Evolutionary conservation across 352 stramenopile genomes (phyloP), one percentile per base, ranked within the genome.

Genomic region (Pythium apleroticum): DNA sequence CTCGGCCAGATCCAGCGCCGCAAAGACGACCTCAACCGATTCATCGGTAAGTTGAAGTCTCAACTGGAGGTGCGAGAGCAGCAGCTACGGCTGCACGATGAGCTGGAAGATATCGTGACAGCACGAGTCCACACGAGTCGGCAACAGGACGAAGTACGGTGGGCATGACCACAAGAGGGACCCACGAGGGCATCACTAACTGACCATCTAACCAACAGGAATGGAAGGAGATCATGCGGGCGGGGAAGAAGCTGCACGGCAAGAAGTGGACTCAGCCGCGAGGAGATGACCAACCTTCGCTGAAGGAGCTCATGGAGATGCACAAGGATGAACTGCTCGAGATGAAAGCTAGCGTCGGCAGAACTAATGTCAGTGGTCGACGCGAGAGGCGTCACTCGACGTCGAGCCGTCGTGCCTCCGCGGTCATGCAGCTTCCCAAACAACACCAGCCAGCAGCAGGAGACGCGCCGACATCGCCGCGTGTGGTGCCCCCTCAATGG

Each of bases 251-350:
- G 55, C 22, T 92, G 0, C 80, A 93, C 48, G 80, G 81, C 8
- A 76, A 89, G 17, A 82, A 82, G 19, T 91, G 81, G 81, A 74
- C 71, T 33, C 52, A 68, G 1, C 63, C 74, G 1, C 63, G 71
- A 8, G 69, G 71, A 0, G 76, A 86, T 4, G 71, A 39, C n/a
- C 62, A 78, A 9, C 56, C 56, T 0, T 73, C 66, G 7, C 55
- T 73, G 1, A 57, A 63, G 52, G 80, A 89, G 33, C 65, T 89
- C 10, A 91, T 90, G 78, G 80, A 89, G 60, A 48, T 81, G 7
- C 78, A 90, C 65, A 91, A 91, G 41, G 76, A 90, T 4, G 81
- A 94, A 53, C 67, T 94, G 19, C 69, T 91, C 0, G 80, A 84
- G 35, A 78, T 83, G 53, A 90, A 88, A 57, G 67, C 67, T 1